These are phyloP conservation scores for Podospora conica DNA, from an alignment of 495 filamentous ascomycete genomes.

Conservation along the genomic window DNA sequence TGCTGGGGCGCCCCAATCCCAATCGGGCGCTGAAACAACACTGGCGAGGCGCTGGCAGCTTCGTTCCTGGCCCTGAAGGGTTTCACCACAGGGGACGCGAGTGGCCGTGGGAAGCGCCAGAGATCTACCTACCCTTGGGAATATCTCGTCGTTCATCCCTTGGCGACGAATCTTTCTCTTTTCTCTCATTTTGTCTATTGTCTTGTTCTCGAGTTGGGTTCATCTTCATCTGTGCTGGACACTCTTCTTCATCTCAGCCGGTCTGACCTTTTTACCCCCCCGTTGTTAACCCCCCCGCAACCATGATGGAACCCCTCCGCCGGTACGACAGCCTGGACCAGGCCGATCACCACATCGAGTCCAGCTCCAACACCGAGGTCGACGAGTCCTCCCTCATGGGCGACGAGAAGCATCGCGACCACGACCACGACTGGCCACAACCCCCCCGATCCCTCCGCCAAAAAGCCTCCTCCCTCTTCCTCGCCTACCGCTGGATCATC, in stretches of 20 bases:
- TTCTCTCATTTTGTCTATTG: conserved; percentile 4
- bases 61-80: not conserved
- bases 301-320: conserved; percentile 32
- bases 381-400: conserved; percentile 34
- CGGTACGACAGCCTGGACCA: conserved; percentile 28
- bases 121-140: not conserved
- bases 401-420: conserved; percentile 34
- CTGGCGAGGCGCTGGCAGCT: not conserved
- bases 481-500: conserved; percentile 30
- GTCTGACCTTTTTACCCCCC: not conserved
- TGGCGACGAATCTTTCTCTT: not conserved
- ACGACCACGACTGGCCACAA: conserved; percentile 20
- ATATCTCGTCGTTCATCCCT: not conserved
- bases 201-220: not conserved
- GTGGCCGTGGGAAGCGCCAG: not conserved
- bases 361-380: conserved; percentile 38
- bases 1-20: not conserved
- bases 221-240: not conserved
- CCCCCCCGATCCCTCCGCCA: not conserved
- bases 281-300: not conserved
- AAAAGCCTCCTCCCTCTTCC: conserved; percentile 14
- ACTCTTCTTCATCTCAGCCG: not conserved
- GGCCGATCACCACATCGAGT: conserved; percentile 28
- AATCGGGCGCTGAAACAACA: conserved; percentile 3
- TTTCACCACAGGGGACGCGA: not conserved